These are phyloP conservation scores for Geosmithia putterillii DNA, from an alignment of 2,329 filamentous ascomycete species.

Conservation along the genomic window DNA sequence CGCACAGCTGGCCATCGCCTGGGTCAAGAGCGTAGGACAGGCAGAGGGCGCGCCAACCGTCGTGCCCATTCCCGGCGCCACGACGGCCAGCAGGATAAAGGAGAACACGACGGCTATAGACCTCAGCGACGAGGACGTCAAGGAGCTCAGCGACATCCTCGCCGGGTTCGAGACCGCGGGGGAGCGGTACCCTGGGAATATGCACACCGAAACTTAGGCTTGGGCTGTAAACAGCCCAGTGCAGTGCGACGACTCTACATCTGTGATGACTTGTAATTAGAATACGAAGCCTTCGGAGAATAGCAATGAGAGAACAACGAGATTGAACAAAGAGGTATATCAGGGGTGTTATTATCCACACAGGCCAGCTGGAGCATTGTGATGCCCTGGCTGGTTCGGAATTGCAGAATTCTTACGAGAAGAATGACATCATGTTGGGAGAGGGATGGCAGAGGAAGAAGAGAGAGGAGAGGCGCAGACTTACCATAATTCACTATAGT, in stretches of 20 bases:
- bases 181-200: constrained; percentile 28
- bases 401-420: constrained; percentile 36
- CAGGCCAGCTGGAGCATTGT: not conserved
- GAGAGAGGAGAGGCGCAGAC: not conserved
- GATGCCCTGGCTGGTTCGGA: constrained; percentile 19
- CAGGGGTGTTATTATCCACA: constrained; percentile 3
- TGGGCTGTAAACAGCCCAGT: too few species aligned
- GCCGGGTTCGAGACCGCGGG: constrained; percentile 34
- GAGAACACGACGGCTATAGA: constrained; percentile 45
- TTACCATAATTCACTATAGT: not conserved
- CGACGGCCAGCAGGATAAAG: constrained; percentile 38
- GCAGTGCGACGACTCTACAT: too few species aligned
- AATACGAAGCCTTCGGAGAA: not conserved
- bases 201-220: constrained; percentile 10
- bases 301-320: not conserved
- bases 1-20: constrained; percentile 54
- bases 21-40: constrained; percentile 39
- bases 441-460: not conserved
- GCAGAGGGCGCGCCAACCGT: constrained; percentile 42
- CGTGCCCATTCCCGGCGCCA: constrained; percentile 56
- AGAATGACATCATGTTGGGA: constrained; percentile 21
- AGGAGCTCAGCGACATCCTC: constrained; percentile 35
- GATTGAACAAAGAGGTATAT: constrained; percentile 17
- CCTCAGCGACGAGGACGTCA: constrained; percentile 36
- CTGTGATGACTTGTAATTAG: not conserved